These are phyloP conservation scores for Trametes hirsuta DNA, from an alignment of 1,284 basidiomycete genomes.

Conservation along the genomic window DNA sequence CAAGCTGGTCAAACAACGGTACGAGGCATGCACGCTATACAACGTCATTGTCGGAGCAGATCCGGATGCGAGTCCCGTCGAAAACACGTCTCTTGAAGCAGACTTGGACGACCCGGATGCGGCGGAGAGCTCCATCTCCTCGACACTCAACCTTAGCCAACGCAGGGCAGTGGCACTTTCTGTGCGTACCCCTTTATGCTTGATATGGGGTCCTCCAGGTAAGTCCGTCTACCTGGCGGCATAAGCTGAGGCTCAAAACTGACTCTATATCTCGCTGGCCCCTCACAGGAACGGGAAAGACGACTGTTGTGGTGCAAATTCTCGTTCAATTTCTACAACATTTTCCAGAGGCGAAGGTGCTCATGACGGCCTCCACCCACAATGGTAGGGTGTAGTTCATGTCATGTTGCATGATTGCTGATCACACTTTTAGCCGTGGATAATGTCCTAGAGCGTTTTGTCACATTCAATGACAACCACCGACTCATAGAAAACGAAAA, in stretches of 20 bases:
- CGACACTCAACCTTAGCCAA: slow-evolving; percentile 56
- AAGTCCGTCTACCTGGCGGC: slow-evolving; percentile 10
- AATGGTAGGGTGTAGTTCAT: slow-evolving; percentile 46
- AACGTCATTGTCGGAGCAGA: slow-evolving; percentile 43
- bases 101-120: background rate
- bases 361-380: slow-evolving; percentile 72
- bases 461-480: slow-evolving; percentile 45
- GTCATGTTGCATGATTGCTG: background rate
- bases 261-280: background rate
- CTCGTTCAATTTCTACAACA: slow-evolving; percentile 47
- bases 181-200: slow-evolving; percentile 42
- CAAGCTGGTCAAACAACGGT: slow-evolving; percentile 45
- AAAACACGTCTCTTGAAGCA: background rate
- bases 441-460: slow-evolving; percentile 67
- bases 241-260: background rate
- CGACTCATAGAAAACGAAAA: slow-evolving; percentile 51
- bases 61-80: slow-evolving; percentile 1
- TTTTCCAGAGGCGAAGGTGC: slow-evolving; percentile 46
- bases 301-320: slow-evolving; percentile 66
- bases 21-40: slow-evolving; percentile 53
- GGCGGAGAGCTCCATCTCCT: background rate
- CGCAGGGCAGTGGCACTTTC: slow-evolving; percentile 48
- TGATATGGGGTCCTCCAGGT: slow-evolving; percentile 74
- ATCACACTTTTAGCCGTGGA: slow-evolving; percentile 54
- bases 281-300: slow-evolving; percentile 63